Evolutionary conservation across 1,284 basidiomycete species (phyloP).

Genomic region (Heliocybe sulcata): DNA sequence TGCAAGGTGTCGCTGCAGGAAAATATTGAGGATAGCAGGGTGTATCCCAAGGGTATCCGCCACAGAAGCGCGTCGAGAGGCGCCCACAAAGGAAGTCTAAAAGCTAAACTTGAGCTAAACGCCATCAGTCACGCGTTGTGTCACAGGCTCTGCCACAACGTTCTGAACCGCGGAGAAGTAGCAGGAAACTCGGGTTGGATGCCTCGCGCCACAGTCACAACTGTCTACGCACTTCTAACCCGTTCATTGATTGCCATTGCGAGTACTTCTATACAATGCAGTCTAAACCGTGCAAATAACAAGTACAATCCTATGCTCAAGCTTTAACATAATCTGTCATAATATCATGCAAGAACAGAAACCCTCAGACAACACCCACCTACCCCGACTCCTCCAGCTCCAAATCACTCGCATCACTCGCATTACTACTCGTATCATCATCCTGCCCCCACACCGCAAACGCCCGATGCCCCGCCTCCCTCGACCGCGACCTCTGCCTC

Average conservation of each 20-base stretch:
- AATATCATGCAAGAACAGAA: not conserved
- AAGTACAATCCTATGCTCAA: not conserved
- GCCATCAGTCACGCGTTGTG: not conserved
- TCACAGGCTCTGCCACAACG: too few relatives aligned
- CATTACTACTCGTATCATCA: conserved; percentile 62
- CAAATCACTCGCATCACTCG: conserved; percentile 57
- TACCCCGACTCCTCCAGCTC: not conserved
- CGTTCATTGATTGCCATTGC: not conserved
- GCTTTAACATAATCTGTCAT: not conserved
- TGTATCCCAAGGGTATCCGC: not conserved
- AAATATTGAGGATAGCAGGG: not conserved
- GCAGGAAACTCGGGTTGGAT: too few relatives aligned
- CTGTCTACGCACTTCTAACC: too few relatives aligned
- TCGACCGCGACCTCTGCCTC: conserved; percentile 23
- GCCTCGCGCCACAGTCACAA: too few relatives aligned
- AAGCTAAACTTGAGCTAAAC: not conserved
- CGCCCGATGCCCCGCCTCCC: conserved; percentile 38
- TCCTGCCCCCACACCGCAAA: conserved; percentile 83
- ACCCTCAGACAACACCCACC: not conserved
- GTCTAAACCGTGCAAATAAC: not conserved
- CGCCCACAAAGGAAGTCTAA: not conserved
- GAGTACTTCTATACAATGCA: not conserved
- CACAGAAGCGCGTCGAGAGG: not conserved
- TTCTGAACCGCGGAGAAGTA: not conserved
- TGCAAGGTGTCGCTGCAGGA: not conserved